phyloP scores from a whole-genome alignment of 169 alveolate species.

The Plasmodium yoelii region DNA sequence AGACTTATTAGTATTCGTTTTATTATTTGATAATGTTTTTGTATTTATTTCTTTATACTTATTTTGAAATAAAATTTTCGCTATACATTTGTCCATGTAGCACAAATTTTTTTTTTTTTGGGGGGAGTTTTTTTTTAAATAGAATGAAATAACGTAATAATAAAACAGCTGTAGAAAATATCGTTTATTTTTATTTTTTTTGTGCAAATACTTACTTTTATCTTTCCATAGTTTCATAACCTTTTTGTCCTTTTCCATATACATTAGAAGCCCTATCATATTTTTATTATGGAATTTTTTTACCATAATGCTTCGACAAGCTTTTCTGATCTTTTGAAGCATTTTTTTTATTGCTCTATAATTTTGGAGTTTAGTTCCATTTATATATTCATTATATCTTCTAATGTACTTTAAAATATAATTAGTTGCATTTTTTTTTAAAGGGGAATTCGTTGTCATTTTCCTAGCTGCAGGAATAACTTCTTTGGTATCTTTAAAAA shows the following conservation, averaged over 20 bases:
- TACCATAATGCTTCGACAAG: neutral
- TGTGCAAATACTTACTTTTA: constrained; percentile 14
- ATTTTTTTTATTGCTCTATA: constrained; percentile 21
- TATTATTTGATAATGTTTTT: neutral
- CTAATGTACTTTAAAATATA: constrained; percentile 2
- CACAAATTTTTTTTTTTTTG: constrained; percentile 4
- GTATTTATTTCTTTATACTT: neutral
- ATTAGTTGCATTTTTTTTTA: constrained; percentile 14
- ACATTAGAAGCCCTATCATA: neutral
- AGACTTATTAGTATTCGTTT: neutral
- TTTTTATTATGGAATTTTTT: constrained; percentile 3
- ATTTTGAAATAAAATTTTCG: neutral
- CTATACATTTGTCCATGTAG: constrained; percentile 5
- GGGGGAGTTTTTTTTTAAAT: neutral
- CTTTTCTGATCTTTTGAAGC: constrained; percentile 16
- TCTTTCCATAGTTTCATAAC: constrained; percentile 12
- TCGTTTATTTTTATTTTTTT: constrained; percentile 5
- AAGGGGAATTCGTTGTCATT: neutral
- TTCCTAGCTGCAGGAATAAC: neutral
- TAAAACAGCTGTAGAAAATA: constrained; percentile 11
- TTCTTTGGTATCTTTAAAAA: neutral
- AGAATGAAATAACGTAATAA: constrained; percentile 23
- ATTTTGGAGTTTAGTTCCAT: constrained; percentile 2
- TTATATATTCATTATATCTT: constrained; percentile 3
- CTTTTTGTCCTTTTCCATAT: constrained; percentile 18